These are phyloP conservation scores for Harrya chromipes DNA, from an alignment of 768 basidiomycete genomes.

Conservation along the genomic window DNA sequence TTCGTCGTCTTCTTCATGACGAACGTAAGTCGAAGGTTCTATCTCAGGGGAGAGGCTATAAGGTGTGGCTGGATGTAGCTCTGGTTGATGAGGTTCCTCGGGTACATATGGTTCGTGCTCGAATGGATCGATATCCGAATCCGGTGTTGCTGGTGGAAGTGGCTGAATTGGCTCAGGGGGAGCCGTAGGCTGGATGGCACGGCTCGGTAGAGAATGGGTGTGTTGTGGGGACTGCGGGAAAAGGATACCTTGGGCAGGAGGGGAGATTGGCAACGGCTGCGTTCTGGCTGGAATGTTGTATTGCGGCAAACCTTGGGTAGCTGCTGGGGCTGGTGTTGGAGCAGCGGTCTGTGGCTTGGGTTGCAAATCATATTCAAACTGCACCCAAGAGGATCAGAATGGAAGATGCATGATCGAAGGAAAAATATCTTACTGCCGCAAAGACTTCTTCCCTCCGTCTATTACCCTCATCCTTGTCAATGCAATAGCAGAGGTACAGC, in stretches of 20 bases:
- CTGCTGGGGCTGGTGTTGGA: slow-evolving; percentile 11
- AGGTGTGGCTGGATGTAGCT: slow-evolving; percentile 19
- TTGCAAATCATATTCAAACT: slow-evolving; percentile 42
- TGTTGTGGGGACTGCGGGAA: slow-evolving; percentile 8
- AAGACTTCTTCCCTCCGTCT: slow-evolving; percentile 52
- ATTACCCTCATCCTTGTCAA: slow-evolving; percentile 55
- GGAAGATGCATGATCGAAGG: background rate
- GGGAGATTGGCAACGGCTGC: slow-evolving; percentile 6
- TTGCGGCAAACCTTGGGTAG: slow-evolving; percentile 9
- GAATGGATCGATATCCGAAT: slow-evolving; percentile 34
- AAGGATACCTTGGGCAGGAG: slow-evolving; percentile 12
- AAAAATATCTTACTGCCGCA: slow-evolving; percentile 43
- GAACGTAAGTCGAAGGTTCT: slow-evolving; percentile 2
- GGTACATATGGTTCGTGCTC: slow-evolving; percentile 27
- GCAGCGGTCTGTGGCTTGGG: slow-evolving; percentile 10
- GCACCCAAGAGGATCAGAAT: slow-evolving; percentile 2
- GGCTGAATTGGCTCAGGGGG: slow-evolving; percentile 15
- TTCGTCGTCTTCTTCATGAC: slow-evolving; percentile 21
- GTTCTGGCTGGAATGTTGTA: slow-evolving; percentile 6
- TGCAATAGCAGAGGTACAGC: slow-evolving; percentile 64
- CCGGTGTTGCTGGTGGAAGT: slow-evolving; percentile 20
- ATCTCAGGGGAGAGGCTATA: slow-evolving; percentile 28
- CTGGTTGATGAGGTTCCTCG: slow-evolving; percentile 17
- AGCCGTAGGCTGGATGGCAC: slow-evolving; percentile 1
- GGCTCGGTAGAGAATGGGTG: slow-evolving; percentile 2